phyloP scores from a whole-genome alignment of 202 grass and related monocot species.

The Cymbopogon flexuosus region DNA sequence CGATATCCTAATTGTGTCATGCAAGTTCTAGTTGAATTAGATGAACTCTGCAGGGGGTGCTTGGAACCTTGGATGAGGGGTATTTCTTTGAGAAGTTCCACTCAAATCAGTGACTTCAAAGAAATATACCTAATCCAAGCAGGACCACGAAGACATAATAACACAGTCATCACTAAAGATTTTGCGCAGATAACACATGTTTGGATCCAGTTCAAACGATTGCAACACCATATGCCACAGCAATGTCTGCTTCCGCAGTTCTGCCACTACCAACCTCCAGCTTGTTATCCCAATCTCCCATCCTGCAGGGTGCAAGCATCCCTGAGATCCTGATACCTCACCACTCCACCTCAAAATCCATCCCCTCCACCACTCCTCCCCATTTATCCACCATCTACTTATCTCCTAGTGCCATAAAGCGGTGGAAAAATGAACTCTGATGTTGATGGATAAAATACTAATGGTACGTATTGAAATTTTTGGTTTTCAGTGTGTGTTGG shows the following conservation, averaged over 20 bases:
- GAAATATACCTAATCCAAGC: neutral
- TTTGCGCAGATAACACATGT: neutral
- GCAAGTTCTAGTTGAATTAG: neutral
- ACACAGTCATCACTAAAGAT: neutral
- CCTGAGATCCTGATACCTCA: neutral
- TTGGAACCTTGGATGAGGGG: neutral
- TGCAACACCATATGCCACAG: neutral
- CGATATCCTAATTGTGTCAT: neutral
- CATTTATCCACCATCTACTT: neutral
- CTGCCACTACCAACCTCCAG: neutral
- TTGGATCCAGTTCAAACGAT: neutral
- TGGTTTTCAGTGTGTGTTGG: neutral
- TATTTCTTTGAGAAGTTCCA: neutral
- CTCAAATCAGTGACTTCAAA: neutral
- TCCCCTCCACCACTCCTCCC: neutral
- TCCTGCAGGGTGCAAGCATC: neutral
- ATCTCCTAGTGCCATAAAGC: neutral
- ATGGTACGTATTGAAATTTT: neutral
- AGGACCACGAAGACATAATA: neutral
- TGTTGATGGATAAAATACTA: neutral
- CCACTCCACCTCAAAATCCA: neutral
- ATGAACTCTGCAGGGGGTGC: neutral
- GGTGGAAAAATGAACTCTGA: neutral
- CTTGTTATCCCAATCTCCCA: neutral
- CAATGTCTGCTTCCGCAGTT: neutral